Percentiles rank a stretch among this genome's conserved stretches.
These are phyloP conservation scores for Verbascum thapsus DNA, from an alignment of 257 asterid genomes.

Conservation along the genomic window DNA sequence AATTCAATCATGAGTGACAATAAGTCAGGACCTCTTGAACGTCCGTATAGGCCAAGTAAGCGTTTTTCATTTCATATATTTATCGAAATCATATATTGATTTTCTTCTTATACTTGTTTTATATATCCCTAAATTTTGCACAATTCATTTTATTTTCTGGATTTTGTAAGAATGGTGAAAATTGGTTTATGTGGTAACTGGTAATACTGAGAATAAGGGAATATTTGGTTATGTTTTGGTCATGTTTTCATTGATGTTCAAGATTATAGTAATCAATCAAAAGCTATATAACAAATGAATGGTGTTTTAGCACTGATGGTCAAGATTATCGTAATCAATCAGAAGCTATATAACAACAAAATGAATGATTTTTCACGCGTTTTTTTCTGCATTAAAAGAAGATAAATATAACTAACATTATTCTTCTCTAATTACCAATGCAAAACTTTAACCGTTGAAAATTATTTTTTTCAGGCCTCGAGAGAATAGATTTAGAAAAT, in stretches of 20 bases:
- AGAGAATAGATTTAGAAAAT: conserved; percentile 46
- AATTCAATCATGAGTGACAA: conserved; percentile 69
- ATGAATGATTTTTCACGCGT: not conserved
- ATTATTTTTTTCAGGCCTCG: conserved; percentile 39
- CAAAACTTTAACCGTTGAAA: not conserved
- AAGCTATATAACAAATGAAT: too few relatives aligned
- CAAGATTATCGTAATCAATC: conserved; percentile 7
- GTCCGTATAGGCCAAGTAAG: conserved; percentile 68
- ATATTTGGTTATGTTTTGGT: too few relatives aligned
- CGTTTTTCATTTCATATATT: not conserved
- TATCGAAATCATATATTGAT: not conserved
- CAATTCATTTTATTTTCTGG: not conserved
- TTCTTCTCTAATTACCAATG: not conserved
- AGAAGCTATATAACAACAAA: not conserved
- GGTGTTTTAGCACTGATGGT: not conserved
- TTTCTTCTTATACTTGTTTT: not conserved
- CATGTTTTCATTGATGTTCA: too few relatives aligned
- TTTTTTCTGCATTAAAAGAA: not conserved
- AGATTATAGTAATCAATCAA: too few relatives aligned
- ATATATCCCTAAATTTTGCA: not conserved
- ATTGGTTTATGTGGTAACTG: not conserved
- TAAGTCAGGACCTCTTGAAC: conserved; percentile 59
- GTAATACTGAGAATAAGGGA: not conserved
- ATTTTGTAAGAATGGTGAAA: not conserved
- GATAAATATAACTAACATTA: not conserved